Percentiles rank a stretch among this genome's conserved stretches.
phyloP scores from a whole-genome alignment of 345 rosid genomes.

The Aquilaria sinensis region DNA sequence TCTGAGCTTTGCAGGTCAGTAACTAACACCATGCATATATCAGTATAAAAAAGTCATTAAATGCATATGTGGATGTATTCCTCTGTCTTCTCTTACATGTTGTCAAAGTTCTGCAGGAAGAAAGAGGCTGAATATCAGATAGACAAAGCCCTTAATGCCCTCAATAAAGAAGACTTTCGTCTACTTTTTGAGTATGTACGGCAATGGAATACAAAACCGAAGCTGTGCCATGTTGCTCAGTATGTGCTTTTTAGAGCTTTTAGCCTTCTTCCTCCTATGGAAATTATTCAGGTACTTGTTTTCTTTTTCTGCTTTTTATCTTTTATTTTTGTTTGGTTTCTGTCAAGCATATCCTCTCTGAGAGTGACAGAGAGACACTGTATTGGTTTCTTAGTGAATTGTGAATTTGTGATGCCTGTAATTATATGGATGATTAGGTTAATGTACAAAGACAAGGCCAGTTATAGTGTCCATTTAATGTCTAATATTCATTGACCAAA shows the following conservation, averaged over 20 bases:
- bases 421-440: too few species aligned
- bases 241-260: slow-evolving; percentile 64
- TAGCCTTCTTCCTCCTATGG: slow-evolving; percentile 66
- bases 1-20: slow-evolving; percentile 67
- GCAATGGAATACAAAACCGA: slow-evolving; percentile 96
- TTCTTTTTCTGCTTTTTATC: background rate
- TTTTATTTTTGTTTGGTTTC: background rate
- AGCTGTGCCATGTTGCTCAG: slow-evolving; percentile 85
- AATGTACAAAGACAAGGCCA: too few species aligned
- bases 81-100: slow-evolving; percentile 5
- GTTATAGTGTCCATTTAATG: too few species aligned
- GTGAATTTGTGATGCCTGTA: too few species aligned
- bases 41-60: background rate
- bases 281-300: slow-evolving; percentile 62
- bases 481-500: too few species aligned
- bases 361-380: too few species aligned
- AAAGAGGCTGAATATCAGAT: slow-evolving; percentile 44
- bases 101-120: slow-evolving; percentile 38
- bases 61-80: background rate
- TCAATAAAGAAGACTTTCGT: slow-evolving; percentile 57
- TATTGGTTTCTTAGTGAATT: too few species aligned
- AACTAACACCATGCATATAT: slow-evolving; percentile 6
- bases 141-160: slow-evolving; percentile 55
- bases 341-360: too few species aligned
- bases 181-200: slow-evolving; percentile 74